A percentile compares a stretch with the other conserved stretches of the same genome.
Evolutionary conservation across 2,329 filamentous ascomycete genomes (phyloP).

Genomic region (Talaromyces verruculosus): DNA sequence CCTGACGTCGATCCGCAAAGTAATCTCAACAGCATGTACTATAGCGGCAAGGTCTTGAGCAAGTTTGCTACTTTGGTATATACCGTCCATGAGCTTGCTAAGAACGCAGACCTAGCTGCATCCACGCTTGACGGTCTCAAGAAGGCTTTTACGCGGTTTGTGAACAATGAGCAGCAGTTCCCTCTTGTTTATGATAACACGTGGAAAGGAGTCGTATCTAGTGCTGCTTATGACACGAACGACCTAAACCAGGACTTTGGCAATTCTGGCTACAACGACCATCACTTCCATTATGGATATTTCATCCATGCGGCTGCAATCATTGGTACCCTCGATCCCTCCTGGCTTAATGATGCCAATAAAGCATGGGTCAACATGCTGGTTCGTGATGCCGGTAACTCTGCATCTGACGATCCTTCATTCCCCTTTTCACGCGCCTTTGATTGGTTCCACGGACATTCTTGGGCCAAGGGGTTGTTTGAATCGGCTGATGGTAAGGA

Average conservation of each 20-base stretch:
- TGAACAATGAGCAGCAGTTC: constrained; percentile 65
- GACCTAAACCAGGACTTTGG: constrained; percentile 79
- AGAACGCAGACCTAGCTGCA: constrained; percentile 58
- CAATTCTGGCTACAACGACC: constrained; percentile 72
- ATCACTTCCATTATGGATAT: constrained; percentile 72
- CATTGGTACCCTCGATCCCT: constrained; percentile 73
- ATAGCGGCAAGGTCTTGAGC: constrained; percentile 78
- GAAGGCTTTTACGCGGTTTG: constrained; percentile 64
- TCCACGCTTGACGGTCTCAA: constrained; percentile 64
- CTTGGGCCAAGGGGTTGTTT: constrained; percentile 71
- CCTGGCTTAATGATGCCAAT: constrained; percentile 70
- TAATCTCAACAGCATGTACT: constrained; percentile 86
- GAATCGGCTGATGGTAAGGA: constrained; percentile 56
- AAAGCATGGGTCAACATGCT: constrained; percentile 78
- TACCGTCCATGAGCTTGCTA: constrained; percentile 62
- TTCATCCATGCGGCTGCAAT: constrained; percentile 84
- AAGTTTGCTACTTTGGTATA: constrained; percentile 73
- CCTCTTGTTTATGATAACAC: constrained; percentile 57
- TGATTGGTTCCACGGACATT: constrained; percentile 94
- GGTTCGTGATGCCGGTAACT: constrained; percentile 80
- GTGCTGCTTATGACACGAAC: constrained; percentile 67
- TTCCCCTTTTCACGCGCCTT: constrained; percentile 84
- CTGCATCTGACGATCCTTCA: constrained; percentile 65
- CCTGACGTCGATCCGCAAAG: constrained; percentile 73
- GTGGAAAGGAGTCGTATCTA: constrained; percentile 81